A percentile compares a stretch with the other conserved stretches of the same genome.
These are phyloP conservation scores for Penicillium sp. DNA, from an alignment of 2,329 filamentous ascomycete genomes.

Conservation along the genomic window DNA sequence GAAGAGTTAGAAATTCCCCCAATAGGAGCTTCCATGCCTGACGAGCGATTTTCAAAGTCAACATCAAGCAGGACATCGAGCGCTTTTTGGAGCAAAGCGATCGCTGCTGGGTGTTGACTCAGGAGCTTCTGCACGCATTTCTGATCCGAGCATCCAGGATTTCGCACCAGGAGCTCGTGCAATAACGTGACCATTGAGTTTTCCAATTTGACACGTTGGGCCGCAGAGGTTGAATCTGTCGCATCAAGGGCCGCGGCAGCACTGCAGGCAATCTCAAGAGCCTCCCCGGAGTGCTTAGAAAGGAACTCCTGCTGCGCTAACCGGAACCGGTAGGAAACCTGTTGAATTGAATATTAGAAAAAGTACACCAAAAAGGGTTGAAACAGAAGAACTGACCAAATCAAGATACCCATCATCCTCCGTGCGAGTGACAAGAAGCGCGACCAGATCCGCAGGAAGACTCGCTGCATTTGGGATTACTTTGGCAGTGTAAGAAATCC, in stretches of 20 bases:
- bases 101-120: slow-evolving; percentile 31
- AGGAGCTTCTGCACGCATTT: slow-evolving; percentile 36
- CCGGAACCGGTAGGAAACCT: slow-evolving; percentile 46
- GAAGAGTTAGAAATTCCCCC: not conserved
- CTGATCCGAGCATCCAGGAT: slow-evolving; percentile 33
- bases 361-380: not conserved
- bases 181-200: slow-evolving; percentile 35
- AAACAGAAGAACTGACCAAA: slow-evolving; percentile 29
- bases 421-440: slow-evolving; percentile 33
- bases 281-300: slow-evolving; percentile 36
- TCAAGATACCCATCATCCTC: slow-evolving; percentile 28
- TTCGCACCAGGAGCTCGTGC: slow-evolving; percentile 38
- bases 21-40: not conserved
- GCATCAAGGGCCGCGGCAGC: slow-evolving; percentile 29
- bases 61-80: slow-evolving; percentile 40
- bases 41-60: slow-evolving; percentile 16
- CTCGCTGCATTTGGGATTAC: slow-evolving; percentile 32
- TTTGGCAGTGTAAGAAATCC: slow-evolving; percentile 31
- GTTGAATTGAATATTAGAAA: not conserved
- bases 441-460: slow-evolving; percentile 37
- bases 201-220: slow-evolving; percentile 22
- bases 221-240: slow-evolving; percentile 3
- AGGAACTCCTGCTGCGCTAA: slow-evolving; percentile 46
- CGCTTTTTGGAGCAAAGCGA: slow-evolving; percentile 33
- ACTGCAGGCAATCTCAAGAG: slow-evolving; percentile 39